These are phyloP conservation scores for Sonneratia caseolaris DNA, from an alignment of 345 rosid genomes.

Conservation along the genomic window DNA sequence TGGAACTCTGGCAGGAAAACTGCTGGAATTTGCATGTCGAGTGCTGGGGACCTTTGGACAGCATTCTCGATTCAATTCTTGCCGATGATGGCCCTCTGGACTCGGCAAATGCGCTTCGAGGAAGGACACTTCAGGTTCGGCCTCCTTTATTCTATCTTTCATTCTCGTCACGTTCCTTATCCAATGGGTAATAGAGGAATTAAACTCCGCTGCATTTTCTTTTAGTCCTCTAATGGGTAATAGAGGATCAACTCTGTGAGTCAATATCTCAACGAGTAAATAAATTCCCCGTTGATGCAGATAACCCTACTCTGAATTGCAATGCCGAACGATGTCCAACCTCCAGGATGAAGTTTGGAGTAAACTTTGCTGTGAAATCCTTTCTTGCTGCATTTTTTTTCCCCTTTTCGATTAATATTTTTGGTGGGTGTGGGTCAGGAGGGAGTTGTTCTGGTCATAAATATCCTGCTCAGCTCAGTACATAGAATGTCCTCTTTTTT, in stretches of 20 bases:
- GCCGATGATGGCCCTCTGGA: constrained; percentile 11
- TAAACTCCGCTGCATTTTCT: neutral
- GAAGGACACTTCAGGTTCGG: constrained; percentile 4
- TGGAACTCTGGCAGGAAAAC: constrained; percentile 27
- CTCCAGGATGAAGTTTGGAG: neutral
- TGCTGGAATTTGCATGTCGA: constrained; percentile 37
- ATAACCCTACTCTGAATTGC: neutral
- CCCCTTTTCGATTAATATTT: neutral
- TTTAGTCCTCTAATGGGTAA: neutral
- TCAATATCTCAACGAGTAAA: neutral
- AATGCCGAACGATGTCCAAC: neutral
- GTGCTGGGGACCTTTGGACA: constrained; percentile 31
- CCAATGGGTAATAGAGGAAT: neutral
- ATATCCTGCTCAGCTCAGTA: constrained; percentile 9
- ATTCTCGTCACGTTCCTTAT: neutral
- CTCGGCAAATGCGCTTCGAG: neutral
- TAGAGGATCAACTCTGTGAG: neutral
- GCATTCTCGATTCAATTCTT: constrained; percentile 16
- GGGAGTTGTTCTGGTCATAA: constrained; percentile 8
- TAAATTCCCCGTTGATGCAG: neutral
- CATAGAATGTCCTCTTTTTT: constrained; percentile 4
- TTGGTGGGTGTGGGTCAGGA: constrained; percentile 8
- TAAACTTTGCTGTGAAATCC: neutral
- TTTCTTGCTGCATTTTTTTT: neutral
- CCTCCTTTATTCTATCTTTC: neutral